phyloP scores from a whole-genome alignment of 345 rosid species.

The Hevea brasiliensis region DNA sequence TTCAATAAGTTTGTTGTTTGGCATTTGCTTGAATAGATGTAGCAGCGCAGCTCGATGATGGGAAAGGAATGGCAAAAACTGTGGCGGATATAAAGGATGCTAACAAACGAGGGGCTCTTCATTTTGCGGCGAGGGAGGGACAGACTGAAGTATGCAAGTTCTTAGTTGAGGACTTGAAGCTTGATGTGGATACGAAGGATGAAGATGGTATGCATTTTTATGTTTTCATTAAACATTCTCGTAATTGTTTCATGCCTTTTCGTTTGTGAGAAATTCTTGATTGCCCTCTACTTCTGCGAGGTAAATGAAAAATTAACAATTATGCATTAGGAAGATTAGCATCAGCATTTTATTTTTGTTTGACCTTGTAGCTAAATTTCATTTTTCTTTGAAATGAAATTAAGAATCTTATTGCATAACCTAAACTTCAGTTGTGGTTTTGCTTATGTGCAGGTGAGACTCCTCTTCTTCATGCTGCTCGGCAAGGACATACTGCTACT shows the following conservation, averaged over 20 bases:
- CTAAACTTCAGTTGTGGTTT: slow-evolving; percentile 7
- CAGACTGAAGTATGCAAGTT: slow-evolving; percentile 74
- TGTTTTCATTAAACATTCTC: background rate
- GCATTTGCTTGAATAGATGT: slow-evolving; percentile 40
- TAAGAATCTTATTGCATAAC: background rate
- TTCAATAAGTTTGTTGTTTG: slow-evolving; percentile 6
- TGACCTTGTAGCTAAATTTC: background rate
- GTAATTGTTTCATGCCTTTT: background rate
- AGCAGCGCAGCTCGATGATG: slow-evolving; percentile 78
- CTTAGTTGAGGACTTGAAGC: slow-evolving; percentile 79
- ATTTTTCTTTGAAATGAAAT: background rate
- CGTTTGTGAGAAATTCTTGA: background rate
- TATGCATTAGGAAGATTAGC: background rate
- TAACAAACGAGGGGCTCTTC: slow-evolving; percentile 86
- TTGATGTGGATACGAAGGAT: slow-evolving; percentile 61
- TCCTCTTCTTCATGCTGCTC: slow-evolving; percentile 89
- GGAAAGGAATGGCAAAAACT: slow-evolving; percentile 59
- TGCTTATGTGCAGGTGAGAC: slow-evolving; percentile 66
- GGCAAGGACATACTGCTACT: slow-evolving; percentile 78
- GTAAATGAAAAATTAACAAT: background rate
- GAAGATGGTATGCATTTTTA: slow-evolving; percentile 62
- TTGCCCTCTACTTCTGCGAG: background rate
- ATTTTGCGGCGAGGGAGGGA: slow-evolving; percentile 94
- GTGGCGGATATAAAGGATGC: slow-evolving; percentile 86
- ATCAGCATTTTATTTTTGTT: background rate